Percentiles rank a stretch among this genome's conserved stretches.
These are phyloP conservation scores for Chamaenerion angustifolium DNA, from an alignment of 345 rosid genomes.

Conservation along the genomic window DNA sequence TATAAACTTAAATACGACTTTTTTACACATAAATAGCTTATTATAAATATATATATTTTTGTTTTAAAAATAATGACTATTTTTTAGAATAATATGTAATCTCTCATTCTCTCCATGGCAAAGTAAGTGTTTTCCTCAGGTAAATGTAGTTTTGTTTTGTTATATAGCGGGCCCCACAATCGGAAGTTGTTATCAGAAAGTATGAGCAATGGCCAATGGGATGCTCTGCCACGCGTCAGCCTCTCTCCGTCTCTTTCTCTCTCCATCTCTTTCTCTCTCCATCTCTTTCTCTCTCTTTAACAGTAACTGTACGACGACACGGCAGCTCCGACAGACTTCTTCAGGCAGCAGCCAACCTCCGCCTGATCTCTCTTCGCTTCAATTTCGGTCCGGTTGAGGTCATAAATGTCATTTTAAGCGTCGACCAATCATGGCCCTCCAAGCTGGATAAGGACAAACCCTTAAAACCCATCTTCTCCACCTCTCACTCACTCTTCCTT, in stretches of 20 bases:
- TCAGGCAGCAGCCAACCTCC: neutral
- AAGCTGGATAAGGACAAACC: constrained; percentile 6
- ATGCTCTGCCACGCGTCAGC: constrained; percentile 3
- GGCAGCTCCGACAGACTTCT: neutral
- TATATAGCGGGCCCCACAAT: too few relatives aligned
- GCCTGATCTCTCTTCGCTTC: too few relatives aligned
- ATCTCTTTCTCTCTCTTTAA: neutral
- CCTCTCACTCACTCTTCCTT: neutral
- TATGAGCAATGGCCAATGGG: neutral
- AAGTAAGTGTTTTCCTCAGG: too few relatives aligned
- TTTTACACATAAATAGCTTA: too few relatives aligned
- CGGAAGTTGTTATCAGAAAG: too few relatives aligned
- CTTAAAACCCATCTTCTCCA: neutral
- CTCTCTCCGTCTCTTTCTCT: neutral
- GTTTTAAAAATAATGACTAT: too few relatives aligned
- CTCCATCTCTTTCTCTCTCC: neutral
- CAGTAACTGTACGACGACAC: neutral
- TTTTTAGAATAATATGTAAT: too few relatives aligned
- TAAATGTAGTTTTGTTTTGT: too few relatives aligned
- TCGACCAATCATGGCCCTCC: constrained; percentile 3
- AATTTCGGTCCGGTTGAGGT: neutral
- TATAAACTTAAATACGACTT: too few relatives aligned
- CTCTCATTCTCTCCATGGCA: too few relatives aligned
- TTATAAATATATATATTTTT: too few relatives aligned
- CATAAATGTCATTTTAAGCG: neutral